These are phyloP conservation scores for Boechera divaricarpa DNA, from an alignment of 345 rosid genomes.

Conservation along the genomic window DNA sequence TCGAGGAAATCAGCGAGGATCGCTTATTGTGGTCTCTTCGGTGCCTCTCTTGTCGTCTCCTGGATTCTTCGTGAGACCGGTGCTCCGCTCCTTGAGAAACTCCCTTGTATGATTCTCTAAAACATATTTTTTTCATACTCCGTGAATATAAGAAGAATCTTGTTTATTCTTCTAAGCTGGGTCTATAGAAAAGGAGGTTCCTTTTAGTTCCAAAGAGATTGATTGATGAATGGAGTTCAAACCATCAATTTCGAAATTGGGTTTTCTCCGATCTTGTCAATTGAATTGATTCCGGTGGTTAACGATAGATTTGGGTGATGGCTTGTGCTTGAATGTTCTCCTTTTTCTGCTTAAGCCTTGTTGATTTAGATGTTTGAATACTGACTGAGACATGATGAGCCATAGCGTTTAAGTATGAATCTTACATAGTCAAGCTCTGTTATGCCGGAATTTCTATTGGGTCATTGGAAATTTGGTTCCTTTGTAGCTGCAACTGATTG, in stretches of 20 bases:
- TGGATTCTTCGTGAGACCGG: slow-evolving; percentile 89
- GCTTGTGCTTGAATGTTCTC: background rate
- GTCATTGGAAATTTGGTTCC: slow-evolving; percentile 21
- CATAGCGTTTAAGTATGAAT: background rate
- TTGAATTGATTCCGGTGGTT: slow-evolving; percentile 5
- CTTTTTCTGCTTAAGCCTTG: background rate
- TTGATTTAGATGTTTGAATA: background rate
- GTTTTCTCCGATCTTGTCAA: slow-evolving; percentile 2
- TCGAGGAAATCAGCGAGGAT: slow-evolving; percentile 84
- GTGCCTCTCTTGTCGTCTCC: slow-evolving; percentile 77
- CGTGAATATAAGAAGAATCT: background rate
- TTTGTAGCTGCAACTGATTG: slow-evolving; percentile 25
- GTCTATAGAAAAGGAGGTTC: background rate
- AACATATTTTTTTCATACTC: background rate
- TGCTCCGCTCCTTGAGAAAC: slow-evolving; percentile 77
- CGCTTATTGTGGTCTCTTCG: slow-evolving; percentile 94
- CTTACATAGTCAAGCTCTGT: background rate
- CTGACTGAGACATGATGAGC: background rate
- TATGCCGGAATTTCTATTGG: slow-evolving; percentile 1
- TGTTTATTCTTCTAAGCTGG: too few relatives aligned
- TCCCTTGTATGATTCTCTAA: slow-evolving; percentile 61
- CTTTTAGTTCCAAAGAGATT: slow-evolving; percentile 22
- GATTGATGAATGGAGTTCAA: slow-evolving; percentile 4
- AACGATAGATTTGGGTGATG: background rate
- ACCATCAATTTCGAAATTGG: slow-evolving; percentile 22